phyloP scores from a whole-genome alignment of 352 stramenopile species.

The Phytophthora pseudosyringae region DNA sequence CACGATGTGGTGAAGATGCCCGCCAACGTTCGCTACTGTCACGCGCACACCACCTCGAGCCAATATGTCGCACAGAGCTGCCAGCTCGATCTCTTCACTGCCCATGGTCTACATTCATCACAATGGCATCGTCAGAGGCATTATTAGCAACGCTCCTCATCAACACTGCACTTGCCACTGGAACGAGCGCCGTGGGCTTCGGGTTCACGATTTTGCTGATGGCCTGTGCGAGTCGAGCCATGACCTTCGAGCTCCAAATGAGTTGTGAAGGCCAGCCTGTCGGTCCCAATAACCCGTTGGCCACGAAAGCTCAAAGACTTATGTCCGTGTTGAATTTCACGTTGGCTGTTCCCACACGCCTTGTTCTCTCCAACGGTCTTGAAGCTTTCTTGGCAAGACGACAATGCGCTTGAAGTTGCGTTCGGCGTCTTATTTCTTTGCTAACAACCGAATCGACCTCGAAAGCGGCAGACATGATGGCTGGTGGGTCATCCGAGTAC shows the following conservation, averaged over 20 bases:
- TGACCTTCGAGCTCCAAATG: slow-evolving; percentile 27
- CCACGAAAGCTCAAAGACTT: neutral
- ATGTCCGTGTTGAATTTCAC: slow-evolving; percentile 33
- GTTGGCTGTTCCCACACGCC: slow-evolving; percentile 26
- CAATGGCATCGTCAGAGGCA: neutral
- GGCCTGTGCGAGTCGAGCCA: slow-evolving; percentile 56
- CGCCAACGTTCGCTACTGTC: slow-evolving; percentile 59
- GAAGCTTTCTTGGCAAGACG: slow-evolving; percentile 12
- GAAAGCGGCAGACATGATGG: slow-evolving; percentile 32
- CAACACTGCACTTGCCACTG: slow-evolving; percentile 42
- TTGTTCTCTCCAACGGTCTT: slow-evolving; percentile 30
- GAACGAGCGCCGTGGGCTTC: slow-evolving; percentile 67
- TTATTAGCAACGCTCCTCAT: neutral
- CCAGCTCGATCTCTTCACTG: slow-evolving; percentile 75
- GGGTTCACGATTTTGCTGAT: slow-evolving; percentile 66
- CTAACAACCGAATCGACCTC: slow-evolving; percentile 22
- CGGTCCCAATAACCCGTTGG: neutral
- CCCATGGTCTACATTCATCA: slow-evolving; percentile 43
- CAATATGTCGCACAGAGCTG: slow-evolving; percentile 54
- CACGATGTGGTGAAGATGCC: slow-evolving; percentile 61
- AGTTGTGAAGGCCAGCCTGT: slow-evolving; percentile 1
- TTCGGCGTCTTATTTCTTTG: neutral
- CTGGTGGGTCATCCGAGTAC: slow-evolving; percentile 30
- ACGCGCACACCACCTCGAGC: slow-evolving; percentile 67
- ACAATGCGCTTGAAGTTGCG: too few species aligned